Conservation (phyloP, 2,329 filamentous ascomycete genomes). For the Apiospora marii region DNA sequence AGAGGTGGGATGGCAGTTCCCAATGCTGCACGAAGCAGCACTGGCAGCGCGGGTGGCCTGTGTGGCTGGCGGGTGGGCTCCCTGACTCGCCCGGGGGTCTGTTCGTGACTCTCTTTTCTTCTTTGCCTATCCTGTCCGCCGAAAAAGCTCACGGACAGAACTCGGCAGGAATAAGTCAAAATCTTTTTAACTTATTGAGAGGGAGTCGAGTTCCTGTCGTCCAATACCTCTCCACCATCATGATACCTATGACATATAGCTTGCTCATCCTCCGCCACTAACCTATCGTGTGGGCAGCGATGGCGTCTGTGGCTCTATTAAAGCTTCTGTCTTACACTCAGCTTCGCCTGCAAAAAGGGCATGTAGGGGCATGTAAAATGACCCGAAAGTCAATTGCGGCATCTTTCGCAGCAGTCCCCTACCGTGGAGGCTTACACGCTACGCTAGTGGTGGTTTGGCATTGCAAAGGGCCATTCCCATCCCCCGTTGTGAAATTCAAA, state of each 20-base stretch:
- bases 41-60: constrained; percentile 16
- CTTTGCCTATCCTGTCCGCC: neutral
- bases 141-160: neutral
- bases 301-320: neutral
- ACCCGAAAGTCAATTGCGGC: constrained; percentile 2
- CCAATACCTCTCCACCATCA: neutral
- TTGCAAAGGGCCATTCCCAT: neutral
- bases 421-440: constrained; percentile 4
- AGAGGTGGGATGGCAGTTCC: constrained; percentile 20
- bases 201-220: neutral
- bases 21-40: constrained; percentile 13
- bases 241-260: neutral
- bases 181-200: neutral
- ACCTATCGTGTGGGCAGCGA: neutral
- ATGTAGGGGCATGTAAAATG: neutral
- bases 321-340: neutral
- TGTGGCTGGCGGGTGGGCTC: constrained; percentile 15
- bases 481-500: neutral
- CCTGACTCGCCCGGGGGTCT: constrained; percentile 6
- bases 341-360: neutral
- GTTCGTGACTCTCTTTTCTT: constrained; percentile 6
- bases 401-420: neutral
- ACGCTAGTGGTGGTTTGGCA: neutral
- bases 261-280: constrained; percentile 4
- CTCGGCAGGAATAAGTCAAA: constrained; percentile 1